Percentiles rank a stretch among this genome's conserved stretches.
Conservation (phyloP, 2,329 filamentous ascomycete genomes). For the Fusarium sp. region DNA sequence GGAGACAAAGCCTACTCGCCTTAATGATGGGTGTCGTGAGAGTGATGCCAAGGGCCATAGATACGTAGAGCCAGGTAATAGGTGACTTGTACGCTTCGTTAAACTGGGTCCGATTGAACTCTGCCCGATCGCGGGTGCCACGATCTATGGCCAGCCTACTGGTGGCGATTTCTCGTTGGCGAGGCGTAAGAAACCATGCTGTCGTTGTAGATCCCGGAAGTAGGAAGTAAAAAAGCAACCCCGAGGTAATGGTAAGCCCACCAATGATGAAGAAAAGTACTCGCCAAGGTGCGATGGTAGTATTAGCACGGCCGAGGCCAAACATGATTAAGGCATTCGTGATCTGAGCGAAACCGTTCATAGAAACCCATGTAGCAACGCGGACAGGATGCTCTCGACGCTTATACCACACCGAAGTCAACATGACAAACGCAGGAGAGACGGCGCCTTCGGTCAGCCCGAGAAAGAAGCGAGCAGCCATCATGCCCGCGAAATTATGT, state of each 20-base stretch:
- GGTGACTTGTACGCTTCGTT: neutral
- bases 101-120: neutral
- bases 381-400: neutral
- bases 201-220: neutral
- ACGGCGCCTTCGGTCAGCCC: neutral
- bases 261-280: neutral
- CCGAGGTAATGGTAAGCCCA: neutral
- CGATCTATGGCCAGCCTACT: neutral
- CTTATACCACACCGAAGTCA: neutral
- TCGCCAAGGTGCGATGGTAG: neutral
- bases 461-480: neutral
- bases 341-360: neutral
- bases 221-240: neutral
- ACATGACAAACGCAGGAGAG: neutral
- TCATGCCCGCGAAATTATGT: neutral
- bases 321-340: neutral
- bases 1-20: neutral
- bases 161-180: neutral
- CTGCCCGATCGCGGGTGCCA: neutral
- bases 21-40: neutral
- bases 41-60: neutral
- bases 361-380: neutral
- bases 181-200: neutral
- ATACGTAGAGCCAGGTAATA: neutral
- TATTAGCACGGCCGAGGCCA: neutral